phyloP scores from a whole-genome alignment of 139 green algal species.

The Coccomyxa sp. region DNA sequence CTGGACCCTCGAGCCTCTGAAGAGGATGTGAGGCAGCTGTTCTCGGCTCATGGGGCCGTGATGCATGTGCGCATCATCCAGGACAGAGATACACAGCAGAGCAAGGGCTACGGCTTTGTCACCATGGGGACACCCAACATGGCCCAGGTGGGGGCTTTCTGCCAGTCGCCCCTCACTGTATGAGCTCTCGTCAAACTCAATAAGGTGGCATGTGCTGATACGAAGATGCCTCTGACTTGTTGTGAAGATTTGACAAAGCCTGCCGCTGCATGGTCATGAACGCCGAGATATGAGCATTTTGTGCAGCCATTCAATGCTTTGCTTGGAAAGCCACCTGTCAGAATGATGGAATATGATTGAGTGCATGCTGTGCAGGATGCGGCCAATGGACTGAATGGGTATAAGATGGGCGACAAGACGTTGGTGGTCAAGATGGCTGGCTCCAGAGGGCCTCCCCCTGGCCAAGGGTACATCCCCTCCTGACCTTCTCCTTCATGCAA shows the following conservation, averaged over 20 bases:
- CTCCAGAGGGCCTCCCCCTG: too few relatives aligned
- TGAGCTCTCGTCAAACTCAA: slow-evolving; percentile 3
- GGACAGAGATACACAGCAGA: slow-evolving; percentile 39
- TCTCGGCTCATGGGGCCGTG: slow-evolving; percentile 20
- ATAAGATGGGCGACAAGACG: slow-evolving; percentile 28
- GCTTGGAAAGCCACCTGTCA: too few relatives aligned
- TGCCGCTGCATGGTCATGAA: neutral
- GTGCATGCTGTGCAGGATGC: too few relatives aligned
- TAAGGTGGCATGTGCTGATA: neutral
- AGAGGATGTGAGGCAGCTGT: slow-evolving; percentile 16
- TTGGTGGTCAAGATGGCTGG: slow-evolving; percentile 43
- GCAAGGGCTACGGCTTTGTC: slow-evolving; percentile 60
- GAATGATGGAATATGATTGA: too few relatives aligned
- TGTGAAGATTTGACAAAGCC: neutral
- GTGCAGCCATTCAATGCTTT: too few relatives aligned
- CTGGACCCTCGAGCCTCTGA: slow-evolving; percentile 19
- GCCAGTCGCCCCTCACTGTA: slow-evolving; percentile 24
- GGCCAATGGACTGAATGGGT: slow-evolving; percentile 20
- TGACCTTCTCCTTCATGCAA: too few relatives aligned
- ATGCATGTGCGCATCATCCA: slow-evolving; percentile 38
- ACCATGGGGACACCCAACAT: slow-evolving; percentile 30
- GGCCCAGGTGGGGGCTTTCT: slow-evolving; percentile 22
- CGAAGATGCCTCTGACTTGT: slow-evolving; percentile 6
- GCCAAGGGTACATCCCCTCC: too few relatives aligned
- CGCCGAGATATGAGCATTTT: neutral